phyloP scores from a whole-genome alignment of 129 eudicot genomes.

The Chrysanthemum lavandulifolium region DNA sequence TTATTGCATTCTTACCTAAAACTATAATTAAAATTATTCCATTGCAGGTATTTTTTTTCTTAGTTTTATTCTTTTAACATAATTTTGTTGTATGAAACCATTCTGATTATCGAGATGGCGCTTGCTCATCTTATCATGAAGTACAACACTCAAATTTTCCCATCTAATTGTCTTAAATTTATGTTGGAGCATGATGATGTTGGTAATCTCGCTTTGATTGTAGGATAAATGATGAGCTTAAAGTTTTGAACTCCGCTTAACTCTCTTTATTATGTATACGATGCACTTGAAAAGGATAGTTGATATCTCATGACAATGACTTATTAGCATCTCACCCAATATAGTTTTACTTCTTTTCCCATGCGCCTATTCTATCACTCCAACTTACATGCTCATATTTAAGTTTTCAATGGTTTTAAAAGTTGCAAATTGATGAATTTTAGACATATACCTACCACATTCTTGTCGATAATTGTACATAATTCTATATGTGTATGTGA shows the following conservation, averaged over 20 bases:
- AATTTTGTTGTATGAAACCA: slow-evolving; percentile 29
- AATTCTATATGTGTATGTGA: no score
- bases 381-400: no score
- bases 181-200: slow-evolving; percentile 47
- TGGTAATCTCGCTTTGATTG: slow-evolving; percentile 40
- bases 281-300: background rate
- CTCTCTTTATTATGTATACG: background rate
- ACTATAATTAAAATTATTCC: no score
- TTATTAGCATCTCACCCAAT: no score
- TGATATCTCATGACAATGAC: background rate
- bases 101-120: slow-evolving; percentile 35
- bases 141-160: slow-evolving; percentile 40
- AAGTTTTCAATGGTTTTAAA: no score
- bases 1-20: background rate
- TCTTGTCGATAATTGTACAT: no score
- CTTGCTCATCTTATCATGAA: slow-evolving; percentile 35
- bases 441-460: no score
- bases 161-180: slow-evolving; percentile 32
- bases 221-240: slow-evolving; percentile 33
- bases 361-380: no score
- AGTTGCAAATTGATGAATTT: no score
- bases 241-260: background rate
- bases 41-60: background rate
- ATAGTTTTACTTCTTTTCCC: no score
- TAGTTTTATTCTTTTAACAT: background rate